These are phyloP conservation scores for Diplogelasinospora grovesii DNA, from an alignment of 495 filamentous ascomycete genomes.

Conservation along the genomic window DNA sequence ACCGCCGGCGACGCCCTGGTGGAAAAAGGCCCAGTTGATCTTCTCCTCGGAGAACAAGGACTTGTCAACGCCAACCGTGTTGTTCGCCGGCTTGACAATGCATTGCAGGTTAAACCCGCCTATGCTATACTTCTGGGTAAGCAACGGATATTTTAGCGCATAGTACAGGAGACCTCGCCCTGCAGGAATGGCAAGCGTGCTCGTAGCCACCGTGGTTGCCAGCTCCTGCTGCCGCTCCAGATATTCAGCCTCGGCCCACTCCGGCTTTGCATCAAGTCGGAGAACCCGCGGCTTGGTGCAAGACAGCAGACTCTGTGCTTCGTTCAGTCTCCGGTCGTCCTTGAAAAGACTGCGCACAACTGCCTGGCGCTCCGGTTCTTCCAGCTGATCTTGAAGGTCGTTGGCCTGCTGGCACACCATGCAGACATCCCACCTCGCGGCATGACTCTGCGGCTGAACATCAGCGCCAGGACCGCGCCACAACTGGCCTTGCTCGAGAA, in stretches of 20 bases:
- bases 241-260: conserved; percentile 79
- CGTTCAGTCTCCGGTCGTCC: conserved; percentile 79
- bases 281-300: conserved; percentile 70
- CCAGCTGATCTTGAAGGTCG: conserved; percentile 31
- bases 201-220: conserved; percentile 72
- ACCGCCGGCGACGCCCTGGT: conserved; percentile 85
- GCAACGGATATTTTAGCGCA: conserved; percentile 69
- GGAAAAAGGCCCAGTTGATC: conserved; percentile 96
- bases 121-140: conserved; percentile 86
- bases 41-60: conserved; percentile 84
- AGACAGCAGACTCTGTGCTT: conserved; percentile 72
- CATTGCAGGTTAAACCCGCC: conserved; percentile 82
- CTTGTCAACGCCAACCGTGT: conserved; percentile 82
- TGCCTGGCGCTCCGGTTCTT: conserved; percentile 64
- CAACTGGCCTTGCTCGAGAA: conserved; percentile 49
- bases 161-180: conserved; percentile 81
- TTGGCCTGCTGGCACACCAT: conserved; percentile 47
- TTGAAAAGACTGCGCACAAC: conserved; percentile 81
- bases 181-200: conserved; percentile 79
- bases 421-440: conserved; percentile 65
- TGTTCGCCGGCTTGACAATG: conserved; percentile 83
- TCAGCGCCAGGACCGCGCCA: conserved; percentile 30
- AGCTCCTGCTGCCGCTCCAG: conserved; percentile 89
- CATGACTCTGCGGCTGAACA: conserved; percentile 49
- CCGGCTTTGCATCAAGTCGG: conserved; percentile 64